These are phyloP conservation scores for Daedaleopsis sinensis DNA, from an alignment of 768 basidiomycete species.

Conservation along the genomic window DNA sequence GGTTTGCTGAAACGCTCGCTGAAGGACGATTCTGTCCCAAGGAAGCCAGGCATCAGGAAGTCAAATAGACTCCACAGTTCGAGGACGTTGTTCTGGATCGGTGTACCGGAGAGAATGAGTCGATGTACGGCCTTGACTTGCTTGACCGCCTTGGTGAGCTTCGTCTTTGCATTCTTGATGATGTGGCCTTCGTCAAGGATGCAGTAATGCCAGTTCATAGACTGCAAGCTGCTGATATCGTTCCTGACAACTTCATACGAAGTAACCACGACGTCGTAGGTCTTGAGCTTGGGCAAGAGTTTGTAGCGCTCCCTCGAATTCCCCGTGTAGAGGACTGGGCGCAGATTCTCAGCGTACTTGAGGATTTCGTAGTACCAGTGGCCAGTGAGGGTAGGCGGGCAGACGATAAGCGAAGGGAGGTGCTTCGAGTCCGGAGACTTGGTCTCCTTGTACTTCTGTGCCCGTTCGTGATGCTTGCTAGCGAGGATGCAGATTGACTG, in stretches of 20 bases:
- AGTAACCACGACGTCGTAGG: constrained; percentile 91
- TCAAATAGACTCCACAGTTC: constrained; percentile 99
- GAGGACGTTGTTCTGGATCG: constrained; percentile 98
- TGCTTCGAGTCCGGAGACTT: constrained; percentile 77
- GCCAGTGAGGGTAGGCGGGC: constrained; percentile 96
- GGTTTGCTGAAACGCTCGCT: constrained; percentile 96
- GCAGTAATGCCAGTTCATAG: constrained; percentile 90
- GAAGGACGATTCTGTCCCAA: constrained; percentile 94
- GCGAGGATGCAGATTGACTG: constrained; percentile 98
- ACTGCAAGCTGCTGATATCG: constrained; percentile 77
- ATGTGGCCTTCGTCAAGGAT: constrained; percentile 98
- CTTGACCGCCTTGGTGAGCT: constrained; percentile 96
- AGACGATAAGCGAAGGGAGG: constrained; percentile 92
- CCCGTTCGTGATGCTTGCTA: constrained; percentile 89
- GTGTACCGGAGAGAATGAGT: constrained; percentile 93
- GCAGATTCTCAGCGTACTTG: constrained; percentile 86
- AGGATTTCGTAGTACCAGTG: constrained; percentile 99
- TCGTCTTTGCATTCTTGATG: constrained; percentile 99
- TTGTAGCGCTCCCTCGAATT: constrained; percentile 78
- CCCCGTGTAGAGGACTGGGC: constrained; percentile 88
- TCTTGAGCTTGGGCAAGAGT: constrained; percentile 63
- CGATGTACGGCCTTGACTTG: constrained; percentile 88
- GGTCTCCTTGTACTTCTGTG: constrained; percentile 64
- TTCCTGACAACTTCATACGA: constrained; percentile 98
- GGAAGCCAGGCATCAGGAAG: constrained; percentile 98